Evolutionary conservation across 192 early-diverging fungal species (phyloP).

Genomic region (Kappamyces sp.): DNA sequence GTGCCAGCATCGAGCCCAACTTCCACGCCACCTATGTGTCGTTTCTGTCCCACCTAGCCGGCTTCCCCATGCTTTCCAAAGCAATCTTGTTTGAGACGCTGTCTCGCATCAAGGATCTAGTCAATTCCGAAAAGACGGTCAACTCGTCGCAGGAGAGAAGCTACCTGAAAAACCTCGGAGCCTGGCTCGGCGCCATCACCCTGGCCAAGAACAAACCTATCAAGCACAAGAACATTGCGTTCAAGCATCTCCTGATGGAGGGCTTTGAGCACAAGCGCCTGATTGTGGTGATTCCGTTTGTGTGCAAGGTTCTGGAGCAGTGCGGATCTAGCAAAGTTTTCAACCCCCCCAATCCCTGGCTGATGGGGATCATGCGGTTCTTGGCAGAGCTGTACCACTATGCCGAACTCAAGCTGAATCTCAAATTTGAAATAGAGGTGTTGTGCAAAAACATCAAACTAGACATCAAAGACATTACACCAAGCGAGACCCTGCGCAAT

Average conservation of each 20-base stretch:
- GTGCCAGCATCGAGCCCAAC: conserved; percentile 95
- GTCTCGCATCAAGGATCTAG: conserved; percentile 75
- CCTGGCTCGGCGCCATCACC: conserved; percentile 97
- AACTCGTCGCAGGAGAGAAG: conserved; percentile 82
- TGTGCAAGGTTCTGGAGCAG: conserved; percentile 95
- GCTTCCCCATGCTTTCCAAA: conserved; percentile 54
- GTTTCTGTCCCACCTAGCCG: conserved; percentile 69
- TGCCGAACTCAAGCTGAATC: conserved; percentile 89
- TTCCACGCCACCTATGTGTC: conserved; percentile 87
- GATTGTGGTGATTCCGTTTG: conserved; percentile 96
- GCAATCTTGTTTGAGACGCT: conserved; percentile 88
- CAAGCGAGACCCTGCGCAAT: conserved; percentile 61
- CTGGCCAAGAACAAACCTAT: conserved; percentile 92
- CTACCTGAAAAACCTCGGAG: conserved; percentile 91
- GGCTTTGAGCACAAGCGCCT: conserved; percentile 81
- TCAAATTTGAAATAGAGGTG: conserved; percentile 98
- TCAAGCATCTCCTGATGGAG: conserved; percentile 92
- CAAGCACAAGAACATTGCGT: conserved; percentile 88
- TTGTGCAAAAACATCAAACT: conserved; percentile 82
- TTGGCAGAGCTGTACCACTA: conserved; percentile 89
- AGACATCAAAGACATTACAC: conserved; percentile 73
- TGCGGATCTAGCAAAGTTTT: conserved; percentile 79
- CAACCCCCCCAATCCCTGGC: conserved; percentile 94
- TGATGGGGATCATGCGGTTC: conserved; percentile 90
- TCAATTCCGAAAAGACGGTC: conserved; percentile 91